These are phyloP conservation scores for Mycena olivaceomarginata DNA, from an alignment of 768 basidiomycete species.

Conservation along the genomic window DNA sequence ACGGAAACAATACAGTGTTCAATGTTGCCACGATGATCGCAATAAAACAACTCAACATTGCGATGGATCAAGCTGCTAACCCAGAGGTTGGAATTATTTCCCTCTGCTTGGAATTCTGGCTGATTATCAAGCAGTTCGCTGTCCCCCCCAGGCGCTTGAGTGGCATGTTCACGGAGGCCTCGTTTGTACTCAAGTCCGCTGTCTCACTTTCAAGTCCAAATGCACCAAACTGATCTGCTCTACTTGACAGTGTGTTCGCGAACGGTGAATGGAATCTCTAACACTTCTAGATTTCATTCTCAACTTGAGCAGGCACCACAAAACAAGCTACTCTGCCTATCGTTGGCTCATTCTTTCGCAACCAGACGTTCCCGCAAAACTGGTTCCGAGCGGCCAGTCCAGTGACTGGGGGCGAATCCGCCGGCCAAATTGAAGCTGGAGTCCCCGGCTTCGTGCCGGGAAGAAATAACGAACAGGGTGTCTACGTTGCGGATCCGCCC, in stretches of 20 bases:
- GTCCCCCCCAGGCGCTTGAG: constrained; percentile 14
- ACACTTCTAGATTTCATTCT: constrained; percentile 5
- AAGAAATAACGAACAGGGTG: constrained; percentile 32
- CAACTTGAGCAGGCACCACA: constrained; percentile 33
- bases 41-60: constrained; percentile 22
- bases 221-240: not conserved
- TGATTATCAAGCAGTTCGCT: constrained; percentile 20
- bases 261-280: constrained; percentile 22
- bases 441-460: constrained; percentile 20
- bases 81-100: constrained; percentile 12
- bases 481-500: constrained; percentile 22
- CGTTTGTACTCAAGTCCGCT: constrained; percentile 19
- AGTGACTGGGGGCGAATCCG: constrained; percentile 11
- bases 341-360: constrained; percentile 35
- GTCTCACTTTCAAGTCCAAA: not conserved
- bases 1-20: constrained; percentile 36
- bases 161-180: constrained; percentile 9
- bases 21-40: constrained; percentile 31
- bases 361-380: constrained; percentile 39
- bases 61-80: constrained; percentile 30
- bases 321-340: constrained; percentile 32
- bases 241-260: constrained; percentile 25
- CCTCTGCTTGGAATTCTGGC: not conserved
- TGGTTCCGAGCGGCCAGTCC: constrained; percentile 29
- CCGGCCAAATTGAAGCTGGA: constrained; percentile 10